Base-by-base conservation (phyloP, 2,329 filamentous ascomycete genomes). In the Mollisia scopiformis region DNA sequence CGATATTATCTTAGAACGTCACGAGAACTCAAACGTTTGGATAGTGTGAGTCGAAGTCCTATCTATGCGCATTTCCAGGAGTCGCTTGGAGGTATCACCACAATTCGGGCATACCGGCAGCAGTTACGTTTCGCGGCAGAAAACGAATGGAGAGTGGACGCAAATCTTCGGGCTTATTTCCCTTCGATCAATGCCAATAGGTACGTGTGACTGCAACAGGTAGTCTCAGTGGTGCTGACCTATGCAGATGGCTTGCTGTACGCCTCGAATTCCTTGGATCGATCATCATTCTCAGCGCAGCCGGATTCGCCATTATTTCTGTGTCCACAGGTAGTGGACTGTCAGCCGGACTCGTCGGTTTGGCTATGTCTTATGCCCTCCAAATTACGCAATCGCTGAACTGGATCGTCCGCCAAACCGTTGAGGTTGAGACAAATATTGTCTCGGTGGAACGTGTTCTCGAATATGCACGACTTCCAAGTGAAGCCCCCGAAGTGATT, bases 341-440 rank as follows among this genome's bases (percentile, higher is more conserved):
- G 39, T 86, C 83, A 23, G 79, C 88, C 7, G 95, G 95, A 61
- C 81, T 88, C 77, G 93, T 98, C 55, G 96, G 96, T 80, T 81
- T 99, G 71, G 88, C 91, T 66, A 97, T 99, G 93, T 97, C 94
- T 50, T 97, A 98, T 77, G 95, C 93, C 39, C 84, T 99, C 65
- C 92, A 97, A 79, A 98, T 99, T 73, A 99, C 95, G 1, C 91
- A 94, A 68, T 97, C 93, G 35, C 84, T 99, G 71, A 99, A 98
- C 80, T 99, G 95, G 95, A 97, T 99, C 72, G 95, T 99, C 55
- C 88, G 96, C 61, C 95, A 99, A 78, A 97, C 93, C 0, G 95
- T 99, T 33, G 96, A 99, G 77, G 95, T 99, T n/a, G 96, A 99
- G 82, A 98, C 94, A n/a, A 99, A 99, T 77, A 99, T 99, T 72